Evolutionary conservation across 768 basidiomycete genomes (phyloP).

Genomic region (Bullera alba): DNA sequence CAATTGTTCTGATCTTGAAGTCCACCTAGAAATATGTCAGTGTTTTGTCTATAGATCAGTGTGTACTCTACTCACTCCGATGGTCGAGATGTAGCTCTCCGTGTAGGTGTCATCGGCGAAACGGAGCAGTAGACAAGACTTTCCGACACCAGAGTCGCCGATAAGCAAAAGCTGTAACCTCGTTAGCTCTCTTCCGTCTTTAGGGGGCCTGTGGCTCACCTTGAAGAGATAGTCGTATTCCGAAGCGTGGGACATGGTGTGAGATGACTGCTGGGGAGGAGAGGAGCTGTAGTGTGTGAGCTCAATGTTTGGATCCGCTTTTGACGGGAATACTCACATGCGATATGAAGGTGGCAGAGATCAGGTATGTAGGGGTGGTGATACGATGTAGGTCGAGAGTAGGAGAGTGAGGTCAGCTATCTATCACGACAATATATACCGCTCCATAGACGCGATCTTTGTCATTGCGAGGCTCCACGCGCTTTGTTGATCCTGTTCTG

Average conservation of each 20-base stretch:
- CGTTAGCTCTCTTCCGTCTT: neutral
- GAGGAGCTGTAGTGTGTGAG: too few species aligned
- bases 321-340: too few species aligned
- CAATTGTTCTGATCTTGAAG: constrained; percentile 82
- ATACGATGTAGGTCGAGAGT: too few species aligned
- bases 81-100: constrained; percentile 96
- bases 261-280: neutral
- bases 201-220: constrained; percentile 14
- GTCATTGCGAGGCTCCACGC: too few species aligned
- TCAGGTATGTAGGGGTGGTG: too few species aligned
- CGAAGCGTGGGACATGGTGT: constrained; percentile 41
- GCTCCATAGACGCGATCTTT: too few species aligned
- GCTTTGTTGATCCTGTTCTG: too few species aligned
- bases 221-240: constrained; percentile 47
- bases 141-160: constrained; percentile 96
- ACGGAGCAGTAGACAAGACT: constrained; percentile 59
- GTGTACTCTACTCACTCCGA: constrained; percentile 60
- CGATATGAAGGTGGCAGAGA: too few species aligned
- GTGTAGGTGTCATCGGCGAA: constrained; percentile 99
- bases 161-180: constrained; percentile 73
- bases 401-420: too few species aligned
- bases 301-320: too few species aligned
- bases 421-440: too few species aligned
- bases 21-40: constrained; percentile 6
- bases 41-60: neutral